These are phyloP conservation scores for Cystobasidium ongulense DNA, from an alignment of 768 basidiomycete species.

Conservation along the genomic window DNA sequence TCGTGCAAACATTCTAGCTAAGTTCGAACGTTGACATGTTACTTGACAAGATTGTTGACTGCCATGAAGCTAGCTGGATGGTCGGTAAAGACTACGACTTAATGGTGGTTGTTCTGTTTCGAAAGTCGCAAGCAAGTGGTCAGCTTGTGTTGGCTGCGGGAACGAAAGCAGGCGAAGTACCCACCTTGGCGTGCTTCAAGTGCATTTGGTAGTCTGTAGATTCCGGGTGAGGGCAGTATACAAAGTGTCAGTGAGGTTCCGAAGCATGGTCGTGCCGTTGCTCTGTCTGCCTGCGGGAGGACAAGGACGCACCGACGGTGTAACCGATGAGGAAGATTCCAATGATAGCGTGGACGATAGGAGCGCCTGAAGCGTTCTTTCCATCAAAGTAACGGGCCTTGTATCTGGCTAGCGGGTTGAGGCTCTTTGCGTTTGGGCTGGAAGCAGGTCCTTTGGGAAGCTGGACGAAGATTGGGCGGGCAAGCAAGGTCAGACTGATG, in stretches of 20 bases:
- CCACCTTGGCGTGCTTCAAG: slow-evolving; percentile 20
- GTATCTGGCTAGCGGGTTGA: slow-evolving; percentile 56
- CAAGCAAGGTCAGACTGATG: background rate
- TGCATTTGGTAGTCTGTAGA: slow-evolving; percentile 9
- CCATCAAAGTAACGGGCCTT: slow-evolving; percentile 74
- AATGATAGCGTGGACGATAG: slow-evolving; percentile 31
- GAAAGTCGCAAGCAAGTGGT: background rate
- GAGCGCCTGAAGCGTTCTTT: slow-evolving; percentile 66
- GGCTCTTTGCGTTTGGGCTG: slow-evolving; percentile 37
- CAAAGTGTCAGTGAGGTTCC: background rate
- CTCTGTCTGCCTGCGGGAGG: background rate
- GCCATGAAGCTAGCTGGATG: too few species aligned
- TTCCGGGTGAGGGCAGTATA: background rate
- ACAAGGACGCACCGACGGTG: slow-evolving; percentile 2
- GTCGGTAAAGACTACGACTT: too few species aligned
- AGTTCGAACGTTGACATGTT: too few species aligned
- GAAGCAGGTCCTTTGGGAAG: slow-evolving; percentile 80
- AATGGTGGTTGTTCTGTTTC: background rate
- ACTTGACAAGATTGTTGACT: too few species aligned
- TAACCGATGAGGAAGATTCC: slow-evolving; percentile 32
- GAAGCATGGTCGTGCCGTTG: background rate
- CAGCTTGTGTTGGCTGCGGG: background rate
- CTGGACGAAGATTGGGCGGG: slow-evolving; percentile 33
- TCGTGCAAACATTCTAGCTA: too few species aligned
- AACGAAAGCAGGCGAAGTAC: background rate